Evolutionary conservation across 352 stramenopile species (phyloP), one percentile per base, ranked within the genome.

Genomic region (Phytophthora pseudosyringae): DNA sequence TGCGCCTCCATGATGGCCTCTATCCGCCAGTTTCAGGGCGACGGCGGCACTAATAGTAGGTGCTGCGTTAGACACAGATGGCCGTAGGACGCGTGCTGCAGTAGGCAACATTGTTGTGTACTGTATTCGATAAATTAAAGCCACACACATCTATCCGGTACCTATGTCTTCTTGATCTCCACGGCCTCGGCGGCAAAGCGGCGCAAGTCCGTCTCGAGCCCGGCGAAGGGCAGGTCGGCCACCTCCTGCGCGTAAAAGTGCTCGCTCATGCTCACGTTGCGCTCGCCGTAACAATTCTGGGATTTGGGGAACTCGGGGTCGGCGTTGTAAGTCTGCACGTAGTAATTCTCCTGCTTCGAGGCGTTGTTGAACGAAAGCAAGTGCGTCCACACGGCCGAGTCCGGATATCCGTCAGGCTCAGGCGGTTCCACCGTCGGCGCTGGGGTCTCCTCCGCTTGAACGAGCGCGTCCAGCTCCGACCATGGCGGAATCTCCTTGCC

Each of bases 321-420:
- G 39, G 65, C 78, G 8, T 81, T 73, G 59, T 76, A 91, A 47
- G 81, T 84, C 52, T 88, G 64, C 11, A 91, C 64, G 45, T 68
- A 69, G 67, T 88, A 91, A 61, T 87, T 48, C 13, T 51, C 57
- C n/a, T 63, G 63, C 8, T 58, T 71, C 0, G 61, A 73, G 7
- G 60, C 66, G 8, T 66, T 75, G 53, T 82, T 83, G 61, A 91
- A 86, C 47, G 77, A 75, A 63, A 86, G 54, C 63, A 94, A 50
- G 51, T 93, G 81, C n/a, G 86, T 91, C 76, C 85, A 89, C 35
- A 92, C 76, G 10, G 67, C 48, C 5, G 78, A 79, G 46, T 88
- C 79, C n/a, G 73, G 69, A 47, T 75, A 71, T 70, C 73, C 58
- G 51, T 78, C 73, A 32, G 47, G 35, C 28, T 74, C 63, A 4